Base-by-base conservation (phyloP, 257 asterid genomes). In the Hygrophila difformis region DNA sequence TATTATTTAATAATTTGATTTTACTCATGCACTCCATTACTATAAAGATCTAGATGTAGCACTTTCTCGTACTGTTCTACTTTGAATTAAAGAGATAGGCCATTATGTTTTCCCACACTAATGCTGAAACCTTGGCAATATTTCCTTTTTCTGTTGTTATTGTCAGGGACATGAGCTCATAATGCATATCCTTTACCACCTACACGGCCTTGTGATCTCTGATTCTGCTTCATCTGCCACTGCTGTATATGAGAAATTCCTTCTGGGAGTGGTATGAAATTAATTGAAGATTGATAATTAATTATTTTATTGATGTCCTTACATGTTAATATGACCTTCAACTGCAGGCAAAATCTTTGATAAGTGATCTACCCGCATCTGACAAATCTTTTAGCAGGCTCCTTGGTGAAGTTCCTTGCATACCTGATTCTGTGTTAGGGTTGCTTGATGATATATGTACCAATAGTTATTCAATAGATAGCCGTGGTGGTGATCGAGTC, bases 121-220 rank as follows among this genome's bases (percentile, higher is more conserved):
- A n/a, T n/a, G n/a, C n/a, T 26, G 8, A 3, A 26, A 26, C 31
- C 59, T 40, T 44, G 18, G 28, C 38, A 49, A 1, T 40, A 21
- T 56, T 11, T 22, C 21, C 55, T 47, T 34, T 47, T 22, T 31
- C 41, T 56, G 55, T 51, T 70, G 39, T 38, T 26, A 31, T 53
- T 68, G 50, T 48, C 89, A 91, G 99, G 94, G 96, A 22, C 99
- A 86, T 17, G 99, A 91, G 74, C 89, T 82, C 44, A 86, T 82
- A 22, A 61, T 91, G 86, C 82, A 81, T 67, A 82, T 86, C 65
- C 93, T 86, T 16, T 91, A 76, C 72, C 86, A 86, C 69, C 81
- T 91, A 36, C 89, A 71, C 56, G 59, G 81, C 44, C 87, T 82
- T 31, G 73, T 61, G 69, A 51, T 74, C 49, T 78, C 89, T 12